Conservation (phyloP, 2,329 filamentous ascomycete genomes). For the Hymenoscyphus fraxineus region DNA sequence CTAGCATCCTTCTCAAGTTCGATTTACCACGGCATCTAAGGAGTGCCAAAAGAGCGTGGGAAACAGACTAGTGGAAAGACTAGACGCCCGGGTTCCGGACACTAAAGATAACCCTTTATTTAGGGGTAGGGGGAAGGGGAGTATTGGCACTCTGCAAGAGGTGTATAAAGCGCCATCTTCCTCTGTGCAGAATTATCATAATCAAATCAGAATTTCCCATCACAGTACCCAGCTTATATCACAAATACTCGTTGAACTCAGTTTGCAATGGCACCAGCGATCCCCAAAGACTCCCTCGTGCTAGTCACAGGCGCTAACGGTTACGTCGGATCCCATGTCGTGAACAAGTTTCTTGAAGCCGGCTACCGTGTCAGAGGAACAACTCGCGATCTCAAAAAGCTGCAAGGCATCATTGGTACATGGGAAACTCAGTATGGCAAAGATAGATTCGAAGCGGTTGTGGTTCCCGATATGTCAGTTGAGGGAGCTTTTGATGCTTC, state of each 20-base stretch:
- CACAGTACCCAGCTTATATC: neutral
- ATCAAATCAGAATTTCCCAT: neutral
- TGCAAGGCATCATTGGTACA: neutral
- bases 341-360: constrained; percentile 37
- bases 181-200: neutral
- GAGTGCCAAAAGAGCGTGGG: no score
- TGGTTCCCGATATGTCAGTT: constrained; percentile 36
- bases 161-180: neutral
- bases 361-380: constrained; percentile 46
- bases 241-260: neutral
- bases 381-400: constrained; percentile 37
- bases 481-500: constrained; percentile 29
- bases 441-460: constrained; percentile 34
- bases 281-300: constrained; percentile 35
- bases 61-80: no score
- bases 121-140: no score
- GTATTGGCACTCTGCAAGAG: neutral
- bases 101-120: no score
- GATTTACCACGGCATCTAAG: no score
- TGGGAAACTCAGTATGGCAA: constrained; percentile 3
- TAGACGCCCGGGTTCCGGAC: no score
- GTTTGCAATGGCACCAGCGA: constrained; percentile 13
- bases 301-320: constrained; percentile 44
- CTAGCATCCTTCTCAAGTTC: no score
- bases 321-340: constrained; percentile 40